phyloP scores from a whole-genome alignment of 1,284 basidiomycete genomes.

The Marasmius tenuissimus region DNA sequence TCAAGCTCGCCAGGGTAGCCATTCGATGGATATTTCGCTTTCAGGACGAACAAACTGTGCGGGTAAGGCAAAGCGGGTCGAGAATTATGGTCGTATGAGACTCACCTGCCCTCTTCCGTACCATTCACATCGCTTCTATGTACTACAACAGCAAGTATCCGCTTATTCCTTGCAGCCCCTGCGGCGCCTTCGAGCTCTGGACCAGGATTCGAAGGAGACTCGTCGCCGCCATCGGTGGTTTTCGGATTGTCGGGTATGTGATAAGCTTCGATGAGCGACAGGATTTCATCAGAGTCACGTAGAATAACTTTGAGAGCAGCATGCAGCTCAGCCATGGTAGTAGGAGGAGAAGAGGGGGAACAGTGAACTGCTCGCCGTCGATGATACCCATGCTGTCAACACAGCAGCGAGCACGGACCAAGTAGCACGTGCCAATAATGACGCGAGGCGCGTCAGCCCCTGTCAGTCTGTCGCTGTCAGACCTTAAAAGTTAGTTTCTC shows the following conservation, averaged over 20 bases:
- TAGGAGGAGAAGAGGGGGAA: background rate
- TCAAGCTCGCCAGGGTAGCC: slow-evolving; percentile 32
- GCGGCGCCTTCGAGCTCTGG: slow-evolving; percentile 8
- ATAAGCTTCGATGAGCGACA: slow-evolving; percentile 35
- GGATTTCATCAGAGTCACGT: slow-evolving; percentile 41
- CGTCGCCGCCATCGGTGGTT: slow-evolving; percentile 6
- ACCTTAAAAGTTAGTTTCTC: background rate
- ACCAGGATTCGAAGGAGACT: slow-evolving; percentile 8
- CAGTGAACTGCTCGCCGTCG: background rate
- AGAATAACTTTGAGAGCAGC: slow-evolving; percentile 23
- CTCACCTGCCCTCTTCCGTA: slow-evolving; percentile 40
- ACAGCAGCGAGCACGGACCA: background rate
- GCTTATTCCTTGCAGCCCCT: slow-evolving; percentile 24
- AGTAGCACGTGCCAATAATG: background rate
- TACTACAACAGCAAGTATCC: slow-evolving; percentile 37
- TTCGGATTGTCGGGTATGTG: slow-evolving; percentile 8
- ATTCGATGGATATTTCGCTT: slow-evolving; percentile 24
- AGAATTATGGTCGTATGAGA: background rate
- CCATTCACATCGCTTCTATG: slow-evolving; percentile 28
- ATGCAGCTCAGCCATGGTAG: slow-evolving; percentile 10
- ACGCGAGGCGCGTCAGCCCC: background rate
- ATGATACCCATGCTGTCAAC: background rate
- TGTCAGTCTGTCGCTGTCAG: too few species aligned
- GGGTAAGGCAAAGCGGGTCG: background rate
- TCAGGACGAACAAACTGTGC: slow-evolving; percentile 47